Evolutionary conservation across 306 rosid genomes (phyloP), one percentile per base, ranked within the genome.

Genomic region (Canavalia ensiformis): DNA sequence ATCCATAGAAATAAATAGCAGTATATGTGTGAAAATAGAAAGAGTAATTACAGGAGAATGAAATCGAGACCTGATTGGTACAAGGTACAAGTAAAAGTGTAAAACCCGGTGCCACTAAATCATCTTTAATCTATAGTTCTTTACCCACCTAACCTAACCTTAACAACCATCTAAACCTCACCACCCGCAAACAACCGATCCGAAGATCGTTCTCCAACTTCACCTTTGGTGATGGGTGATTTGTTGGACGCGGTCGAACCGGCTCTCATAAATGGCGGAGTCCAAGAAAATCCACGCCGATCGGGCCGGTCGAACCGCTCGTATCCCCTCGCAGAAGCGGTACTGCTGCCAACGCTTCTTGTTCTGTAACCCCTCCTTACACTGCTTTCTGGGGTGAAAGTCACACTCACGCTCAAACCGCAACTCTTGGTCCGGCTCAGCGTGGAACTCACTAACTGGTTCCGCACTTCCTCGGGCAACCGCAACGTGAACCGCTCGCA

Each of bases 391-490:
- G 91, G 72, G 13, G 88, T 90, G 8, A 95, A 84, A 1, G 79
- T 73, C 55, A 75, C 84, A 72, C 83, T 59, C 58, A 79, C 85
- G 74, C 87, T 59, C 58, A 79, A 84, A 72, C 87, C 87, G 60
- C 86, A 81, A 31, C 86, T 90, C 35, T 76, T 83, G 8, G 91
- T 41, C 0, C 91, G 83, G 39, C 44, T 83, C 58, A 89, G 52
- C 8, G 86, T 79, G 6, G 91, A 77, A 68, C 54, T 91, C 79
- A 95, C 35, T 1, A 95, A 70, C 86, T 81, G 92, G 75, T 45
- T 90, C 59, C 97, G 72, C 13, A 89, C 94, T 31, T 88, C 93
- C 46, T 88, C 90, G n/a, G 98, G 97, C 28, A 95, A 80, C 56
- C 90, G 83, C 31, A 95, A 67, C 1, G 99, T 93, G 49, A 86